phyloP scores from a whole-genome alignment of 2,329 filamentous ascomycete genomes.

The Botryotinia convoluta region DNA sequence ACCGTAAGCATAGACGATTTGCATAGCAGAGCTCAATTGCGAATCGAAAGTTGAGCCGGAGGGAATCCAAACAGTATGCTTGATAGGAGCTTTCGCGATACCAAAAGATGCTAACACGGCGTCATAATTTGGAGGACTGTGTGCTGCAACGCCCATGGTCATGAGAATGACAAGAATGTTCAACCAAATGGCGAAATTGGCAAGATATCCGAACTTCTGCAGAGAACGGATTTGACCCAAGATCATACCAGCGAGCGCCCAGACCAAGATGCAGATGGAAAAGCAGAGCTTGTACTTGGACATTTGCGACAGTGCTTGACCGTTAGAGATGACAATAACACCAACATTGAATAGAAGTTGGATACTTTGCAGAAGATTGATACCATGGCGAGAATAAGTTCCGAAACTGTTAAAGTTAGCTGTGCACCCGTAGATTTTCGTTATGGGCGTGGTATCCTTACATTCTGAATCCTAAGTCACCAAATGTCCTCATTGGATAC shows the following conservation, averaged over 20 bases:
- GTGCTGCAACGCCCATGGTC: conserved; percentile 49
- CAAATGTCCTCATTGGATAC: conserved; percentile 26
- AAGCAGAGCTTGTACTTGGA: conserved; percentile 50
- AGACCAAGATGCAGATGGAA: conserved; percentile 51
- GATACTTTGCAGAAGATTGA: conserved; percentile 49
- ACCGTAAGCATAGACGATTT: conserved; percentile 52
- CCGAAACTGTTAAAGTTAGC: conserved; percentile 38
- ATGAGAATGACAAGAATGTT: conserved; percentile 55
- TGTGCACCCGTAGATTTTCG: background rate
- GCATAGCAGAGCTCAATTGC: conserved; percentile 49
- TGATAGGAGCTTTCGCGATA: conserved; percentile 26
- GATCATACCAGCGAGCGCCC: conserved; percentile 49
- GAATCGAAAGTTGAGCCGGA: conserved; percentile 45
- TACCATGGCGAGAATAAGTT: conserved; percentile 43
- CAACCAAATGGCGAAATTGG: conserved; percentile 56
- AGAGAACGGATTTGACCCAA: conserved; percentile 57
- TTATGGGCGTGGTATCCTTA: background rate
- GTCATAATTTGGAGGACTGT: conserved; percentile 49
- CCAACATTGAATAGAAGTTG: conserved; percentile 51
- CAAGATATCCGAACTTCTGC: conserved; percentile 52
- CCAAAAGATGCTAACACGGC: conserved; percentile 27
- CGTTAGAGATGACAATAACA: conserved; percentile 51
- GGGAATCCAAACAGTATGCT: conserved; percentile 44
- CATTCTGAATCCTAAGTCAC: conserved; percentile 45
- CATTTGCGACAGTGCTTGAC: conserved; percentile 53